Evolutionary conservation across 768 basidiomycete species (phyloP), one percentile per base, ranked within the genome.

Genomic region (Infundibulicybe gibba): DNA sequence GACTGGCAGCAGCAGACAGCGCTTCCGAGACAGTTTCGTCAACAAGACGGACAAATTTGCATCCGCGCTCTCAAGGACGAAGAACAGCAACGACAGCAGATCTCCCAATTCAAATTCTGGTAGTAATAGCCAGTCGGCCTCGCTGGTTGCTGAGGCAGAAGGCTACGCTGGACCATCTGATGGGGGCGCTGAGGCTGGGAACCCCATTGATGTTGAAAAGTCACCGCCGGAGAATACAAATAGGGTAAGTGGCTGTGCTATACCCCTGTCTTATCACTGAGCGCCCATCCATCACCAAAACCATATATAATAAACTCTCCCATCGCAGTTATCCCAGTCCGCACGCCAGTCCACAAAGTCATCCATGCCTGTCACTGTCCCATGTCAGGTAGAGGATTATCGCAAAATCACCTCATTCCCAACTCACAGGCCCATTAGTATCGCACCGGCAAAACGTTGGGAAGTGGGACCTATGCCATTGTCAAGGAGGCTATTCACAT

Each of bases 401-500:
- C 39, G 25, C 48, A 49, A 37, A 25, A 39, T 44, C 37, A 47
- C 51, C 32, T 51, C 52, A 32, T 25, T 39, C 33, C 41, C 37
- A 30, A 25, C 16, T 47, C 31, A 43, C 43, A 46, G 25, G 34
- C 46, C n/a, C 31, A 38, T 21, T 56, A 90, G 89, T 91, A 92
- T 58, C 86, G 88, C 53, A 93, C 91, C 8, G 91, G 91, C 53
- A 88, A 84, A 65, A 90, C 87, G 5, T 81, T 87, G 34, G 90
- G 90, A 19, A 93, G 88, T 59, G 94, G 94, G 41, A 97, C 94
- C 37, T 97, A 97, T 60, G 91, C 91, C 50, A 91, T 94, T 63
- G 91, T 93, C 41, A 93, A 92, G 68, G 93, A 97, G 72, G 94
- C 94, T 40, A 89, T 94, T 19, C 92, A 95, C 60, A 85, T 95